Base-by-base conservation (phyloP, 139 green algal species). In the Zygnema cylindricum region DNA sequence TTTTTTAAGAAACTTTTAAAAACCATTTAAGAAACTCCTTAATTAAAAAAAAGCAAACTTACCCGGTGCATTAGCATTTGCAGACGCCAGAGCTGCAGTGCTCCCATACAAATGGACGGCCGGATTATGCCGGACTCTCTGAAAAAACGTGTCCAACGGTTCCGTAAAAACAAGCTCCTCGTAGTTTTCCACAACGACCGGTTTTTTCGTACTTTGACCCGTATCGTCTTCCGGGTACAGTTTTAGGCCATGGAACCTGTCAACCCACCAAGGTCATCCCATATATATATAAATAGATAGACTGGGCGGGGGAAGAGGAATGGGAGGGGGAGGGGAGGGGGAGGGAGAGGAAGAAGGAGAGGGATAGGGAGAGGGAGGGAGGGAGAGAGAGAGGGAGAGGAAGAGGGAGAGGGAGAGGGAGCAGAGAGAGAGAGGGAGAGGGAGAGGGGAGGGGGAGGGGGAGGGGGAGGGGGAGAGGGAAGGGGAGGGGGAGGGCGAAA, bases 91-190 rank as follows among this genome's bases (percentile, higher is more conserved):
- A 38, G 71, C 71, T 21, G 40, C n/a, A 33, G n/a, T 30, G 38
- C 35, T 33, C 82, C 88, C 22, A 84, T 92, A 21, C 75, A 86
- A 35, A 43, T 69, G 30, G 38, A 91, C 85, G 85, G 86, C 33
- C 77, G 88, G 77, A 38, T 63, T 42, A 86, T 55, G 38, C 38
- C 77, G 33, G 89, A 91, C 25, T 57, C 89, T n/a, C n/a, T 90
- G n/a, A 38, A 89, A 49, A 76, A 99, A 98, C 1, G 85, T 89
- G 42, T 95, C 91, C 0, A 76, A 89, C 25, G 96, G 96, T 83
- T 99, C 94, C 63, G 87, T 94, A 86, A 99, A 96, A 25, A 98
- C 95, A 3, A 99, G 43, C 90, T 99, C 97, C 43, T 99, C 97
- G 76, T 97, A 98, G 35, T 88, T 86, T 88, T 98, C 95, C 35